Evolutionary conservation across 176 grass and related monocot species (phyloP), one percentile per base, ranked within the genome.

Genomic region (Phoenix roebelenii): DNA sequence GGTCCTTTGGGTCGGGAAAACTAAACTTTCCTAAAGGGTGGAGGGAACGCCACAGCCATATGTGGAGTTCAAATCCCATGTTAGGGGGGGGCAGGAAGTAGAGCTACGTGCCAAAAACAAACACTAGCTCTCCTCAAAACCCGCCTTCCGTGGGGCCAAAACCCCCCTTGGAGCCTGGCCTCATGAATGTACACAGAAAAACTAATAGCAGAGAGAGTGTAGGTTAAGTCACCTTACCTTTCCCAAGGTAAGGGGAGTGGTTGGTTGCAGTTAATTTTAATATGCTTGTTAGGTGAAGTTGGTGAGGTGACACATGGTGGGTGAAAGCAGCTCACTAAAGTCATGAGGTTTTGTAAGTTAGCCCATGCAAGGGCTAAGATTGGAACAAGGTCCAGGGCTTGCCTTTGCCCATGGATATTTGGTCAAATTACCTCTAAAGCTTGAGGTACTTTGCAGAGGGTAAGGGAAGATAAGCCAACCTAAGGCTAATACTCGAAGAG

Each of bases 41-140:
- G 22, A 25, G 28, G 12, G 64, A 67, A 39, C 24, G 20, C 64
- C 64, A 55, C 25, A 54, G 22, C 64, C 64, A 4, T 67, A 39
- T 60, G 16, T 3, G 51, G 51, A 67, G 25, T n/a, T 55, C 51
- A 55, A 20, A 20, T 15, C 50, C 54, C 9, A 18, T 29, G 50
- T 32, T 54, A 22, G 20, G 0, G 20, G 20, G 24, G 6, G 20
- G 18, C 16, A 52, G 4, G 5, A 35, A 17, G 51, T 7, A 22
- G 17, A 67, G 64, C 25, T 35, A 28, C 16, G 6, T 54, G 64
- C 25, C 25, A 54, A 67, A 67, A 67, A 67, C 64, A 67, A 67
- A 67, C 64, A 67, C 50, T 55, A 39, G 64, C 64, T 17, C 51
- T 35, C 25, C 64, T 54, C 51, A 20, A 49, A 25, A 22, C 65